Evolutionary conservation across 2,329 filamentous ascomycete species (phyloP).

Genomic region (Alternaria arborescens): DNA sequence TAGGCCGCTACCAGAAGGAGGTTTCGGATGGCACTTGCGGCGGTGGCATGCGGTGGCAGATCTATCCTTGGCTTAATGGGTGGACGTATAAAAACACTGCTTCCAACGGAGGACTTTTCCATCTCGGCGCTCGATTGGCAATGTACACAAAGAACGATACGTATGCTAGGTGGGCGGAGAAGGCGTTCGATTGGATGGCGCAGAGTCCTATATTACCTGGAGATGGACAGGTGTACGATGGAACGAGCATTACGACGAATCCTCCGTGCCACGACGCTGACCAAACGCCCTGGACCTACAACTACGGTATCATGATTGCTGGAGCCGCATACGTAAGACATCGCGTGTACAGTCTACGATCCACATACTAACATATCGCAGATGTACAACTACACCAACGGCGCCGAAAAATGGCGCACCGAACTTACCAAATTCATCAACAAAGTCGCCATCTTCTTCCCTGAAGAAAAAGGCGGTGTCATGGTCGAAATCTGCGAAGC

Average conservation of each 20-base stretch:
- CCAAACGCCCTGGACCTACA: slow-evolving; percentile 48
- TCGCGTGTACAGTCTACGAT: not conserved
- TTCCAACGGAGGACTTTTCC: slow-evolving; percentile 51
- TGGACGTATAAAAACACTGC: slow-evolving; percentile 52
- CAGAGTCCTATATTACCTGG: slow-evolving; percentile 35
- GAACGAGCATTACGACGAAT: slow-evolving; percentile 27
- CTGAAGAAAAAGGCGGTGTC: slow-evolving; percentile 42
- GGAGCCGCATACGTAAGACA: slow-evolving; percentile 43
- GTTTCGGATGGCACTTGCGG: slow-evolving; percentile 36
- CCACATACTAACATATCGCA: slow-evolving; percentile 21
- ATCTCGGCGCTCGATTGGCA: slow-evolving; percentile 49
- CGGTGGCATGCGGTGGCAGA: slow-evolving; percentile 51
- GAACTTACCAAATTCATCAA: slow-evolving; percentile 45
- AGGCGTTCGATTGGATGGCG: slow-evolving; percentile 48
- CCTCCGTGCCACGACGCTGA: slow-evolving; percentile 42
- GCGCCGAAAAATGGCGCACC: slow-evolving; percentile 41
- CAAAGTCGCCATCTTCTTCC: slow-evolving; percentile 51
- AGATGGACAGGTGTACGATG: slow-evolving; percentile 43
- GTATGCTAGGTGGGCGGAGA: slow-evolving; percentile 48
- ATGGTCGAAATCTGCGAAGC: slow-evolving; percentile 58
- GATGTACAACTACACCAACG: slow-evolving; percentile 54
- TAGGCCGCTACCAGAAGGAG: slow-evolving; percentile 43
- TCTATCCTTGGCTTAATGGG: slow-evolving; percentile 46
- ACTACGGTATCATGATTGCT: slow-evolving; percentile 49
- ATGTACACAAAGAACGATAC: slow-evolving; percentile 50